Evolutionary conservation across 2,329 filamentous ascomycete species (phyloP), one percentile per base, ranked within the genome.

Genomic region (Lanzia echinophila): DNA sequence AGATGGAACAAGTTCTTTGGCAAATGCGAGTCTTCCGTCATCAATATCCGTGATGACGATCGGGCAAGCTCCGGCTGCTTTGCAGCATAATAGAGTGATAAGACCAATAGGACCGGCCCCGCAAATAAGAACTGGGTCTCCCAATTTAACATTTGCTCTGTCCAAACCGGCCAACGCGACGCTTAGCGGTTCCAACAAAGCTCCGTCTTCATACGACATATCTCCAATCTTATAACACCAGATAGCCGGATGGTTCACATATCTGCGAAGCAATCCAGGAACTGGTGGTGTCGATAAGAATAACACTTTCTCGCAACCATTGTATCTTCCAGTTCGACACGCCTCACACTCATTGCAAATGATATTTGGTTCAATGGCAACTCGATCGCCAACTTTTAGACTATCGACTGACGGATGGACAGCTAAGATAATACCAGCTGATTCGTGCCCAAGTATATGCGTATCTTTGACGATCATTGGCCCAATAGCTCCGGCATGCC

Each of bases 181-280:
- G 62, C 84, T 88, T 49, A 97, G 78, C 1, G 92, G 92, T 75
- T 97, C 94, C 42, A 97, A 76, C 73, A 96, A 79, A 13, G 91
- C 87, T 50, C 92, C 94, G 67, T 95, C 83, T 74, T 97, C 92
- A 68, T 84, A 97, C 53, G 84, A 87, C 87, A 97, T 91, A 71
- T 88, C 76, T 46, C 88, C 89, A 63, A 97, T 94, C 78, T 95
- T 95, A 77, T 96, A 90, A 74, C 92, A 96, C 90, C 91, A 96
- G 47, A 87, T 78, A 19, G 91, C 90, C 2, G 90, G 91, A 75
- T 96, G 92, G 75, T 92, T 95, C 73, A 96, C 88, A 70, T 96
- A 96, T 70, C 92, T 83, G 63, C 92, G 83, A 63, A 97, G 78
- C 59, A 97, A 79, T 34, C 92, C 94, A 8, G 88, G 81, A 31